These are phyloP conservation scores for Pseudozyma tsukubaensis DNA, from an alignment of 1,284 basidiomycete species.

Conservation along the genomic window DNA sequence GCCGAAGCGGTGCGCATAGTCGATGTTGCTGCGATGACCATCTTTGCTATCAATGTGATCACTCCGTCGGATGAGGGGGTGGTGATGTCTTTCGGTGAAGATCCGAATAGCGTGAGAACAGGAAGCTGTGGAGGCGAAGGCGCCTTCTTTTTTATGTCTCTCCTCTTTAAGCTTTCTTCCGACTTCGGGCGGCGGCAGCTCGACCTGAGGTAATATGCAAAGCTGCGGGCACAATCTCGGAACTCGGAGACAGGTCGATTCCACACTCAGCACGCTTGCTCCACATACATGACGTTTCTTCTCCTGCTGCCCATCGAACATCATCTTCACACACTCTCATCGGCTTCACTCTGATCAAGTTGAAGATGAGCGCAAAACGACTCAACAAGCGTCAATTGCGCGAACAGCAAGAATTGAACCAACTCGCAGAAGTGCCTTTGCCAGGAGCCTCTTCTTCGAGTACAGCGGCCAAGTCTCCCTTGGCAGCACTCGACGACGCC, in stretches of 20 bases:
- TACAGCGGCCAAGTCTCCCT: conserved; percentile 17
- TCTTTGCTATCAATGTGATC: conserved; percentile 8
- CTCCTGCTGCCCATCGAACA: background rate
- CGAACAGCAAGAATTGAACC: conserved; percentile 61
- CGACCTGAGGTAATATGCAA: conserved; percentile 24
- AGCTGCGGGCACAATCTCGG: conserved; percentile 15
- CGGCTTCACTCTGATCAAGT: background rate
- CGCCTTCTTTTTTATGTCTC: conserved; percentile 4
- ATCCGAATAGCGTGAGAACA: background rate
- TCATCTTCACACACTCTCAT: background rate
- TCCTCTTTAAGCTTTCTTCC: conserved; percentile 10
- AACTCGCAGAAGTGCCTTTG: conserved; percentile 38
- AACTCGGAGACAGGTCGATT: conserved; percentile 17
- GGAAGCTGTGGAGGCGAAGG: conserved; percentile 10
- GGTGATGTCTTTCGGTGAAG: too few species aligned
- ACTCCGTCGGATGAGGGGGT: too few species aligned
- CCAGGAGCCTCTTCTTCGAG: conserved; percentile 18
- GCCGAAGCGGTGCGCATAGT: conserved; percentile 9
- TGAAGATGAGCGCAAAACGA: conserved; percentile 53
- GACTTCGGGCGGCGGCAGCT: conserved; percentile 1
- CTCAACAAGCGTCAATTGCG: conserved; percentile 64
- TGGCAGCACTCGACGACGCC: conserved; percentile 23
- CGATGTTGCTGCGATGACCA: conserved; percentile 14
- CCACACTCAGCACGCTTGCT: background rate
- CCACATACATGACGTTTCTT: background rate